phyloP scores from a whole-genome alignment of 139 green algal species.

The Chlamydomonas applanata region DNA sequence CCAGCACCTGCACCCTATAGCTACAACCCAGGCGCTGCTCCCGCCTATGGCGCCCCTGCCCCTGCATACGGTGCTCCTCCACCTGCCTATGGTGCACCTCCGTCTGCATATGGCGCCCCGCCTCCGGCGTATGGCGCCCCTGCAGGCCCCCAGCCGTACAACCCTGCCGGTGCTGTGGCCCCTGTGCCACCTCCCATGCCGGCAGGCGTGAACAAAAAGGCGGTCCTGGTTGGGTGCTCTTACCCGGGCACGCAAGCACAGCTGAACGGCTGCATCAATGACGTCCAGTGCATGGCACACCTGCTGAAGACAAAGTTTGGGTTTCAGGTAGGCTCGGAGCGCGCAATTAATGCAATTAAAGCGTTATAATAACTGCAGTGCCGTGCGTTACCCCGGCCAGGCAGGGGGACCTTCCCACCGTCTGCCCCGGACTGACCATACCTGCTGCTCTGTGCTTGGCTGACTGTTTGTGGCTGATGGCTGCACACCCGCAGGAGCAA shows the following conservation, averaged over 20 bases:
- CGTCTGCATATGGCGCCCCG: background rate
- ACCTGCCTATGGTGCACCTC: constrained; percentile 7
- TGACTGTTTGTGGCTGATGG: too few species aligned
- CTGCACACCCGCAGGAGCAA: background rate
- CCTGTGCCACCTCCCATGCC: too few species aligned
- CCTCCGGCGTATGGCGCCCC: too few species aligned
- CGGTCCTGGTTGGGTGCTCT: constrained; percentile 45
- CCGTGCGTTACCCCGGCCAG: too few species aligned
- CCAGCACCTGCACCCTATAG: background rate
- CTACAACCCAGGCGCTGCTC: constrained; percentile 14
- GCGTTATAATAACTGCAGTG: too few species aligned
- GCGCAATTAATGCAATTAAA: too few species aligned
- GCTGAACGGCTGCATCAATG: constrained; percentile 53
- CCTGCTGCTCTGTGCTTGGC: too few species aligned
- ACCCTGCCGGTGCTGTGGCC: too few species aligned
- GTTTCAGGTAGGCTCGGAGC: constrained; percentile 25
- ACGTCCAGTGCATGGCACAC: constrained; percentile 41
- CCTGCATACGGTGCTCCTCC: constrained; percentile 3
- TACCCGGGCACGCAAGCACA: constrained; percentile 33
- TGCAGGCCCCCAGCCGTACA: too few species aligned
- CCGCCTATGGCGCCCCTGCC: constrained; percentile 5
- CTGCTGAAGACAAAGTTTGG: constrained; percentile 38
- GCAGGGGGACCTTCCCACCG: too few species aligned
- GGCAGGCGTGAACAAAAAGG: constrained; percentile 17
- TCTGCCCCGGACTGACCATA: too few species aligned